Evolutionary conservation across 352 stramenopile genomes (phyloP).

Genomic region (Phytophthora citrophthora): DNA sequence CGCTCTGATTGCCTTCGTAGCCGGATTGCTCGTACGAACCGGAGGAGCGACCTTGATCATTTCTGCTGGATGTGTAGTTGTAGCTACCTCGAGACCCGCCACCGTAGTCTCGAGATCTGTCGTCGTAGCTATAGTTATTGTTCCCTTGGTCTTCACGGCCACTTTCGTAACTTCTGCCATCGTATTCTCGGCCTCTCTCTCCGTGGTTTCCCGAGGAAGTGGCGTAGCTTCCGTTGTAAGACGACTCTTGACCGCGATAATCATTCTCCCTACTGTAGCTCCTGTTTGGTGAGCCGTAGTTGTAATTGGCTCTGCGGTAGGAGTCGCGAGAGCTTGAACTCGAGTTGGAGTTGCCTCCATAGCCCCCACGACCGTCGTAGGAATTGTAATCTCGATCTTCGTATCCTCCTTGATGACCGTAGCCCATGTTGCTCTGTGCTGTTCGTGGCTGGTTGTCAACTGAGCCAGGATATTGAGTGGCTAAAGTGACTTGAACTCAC

Average conservation of each 20-base stretch:
- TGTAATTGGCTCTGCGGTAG: neutral
- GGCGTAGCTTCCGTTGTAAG: conserved; percentile 8
- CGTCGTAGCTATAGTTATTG: neutral
- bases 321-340: conserved; percentile 12
- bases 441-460: too few species aligned
- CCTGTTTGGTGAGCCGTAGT: neutral
- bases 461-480: too few species aligned
- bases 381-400: neutral
- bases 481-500: too few species aligned
- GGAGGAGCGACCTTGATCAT: conserved; percentile 6
- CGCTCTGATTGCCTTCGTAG: neutral
- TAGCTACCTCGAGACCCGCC: neutral
- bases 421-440: too few species aligned
- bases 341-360: neutral
- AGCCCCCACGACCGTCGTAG: neutral
- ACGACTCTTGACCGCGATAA: conserved; percentile 10
- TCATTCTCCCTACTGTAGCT: conserved; percentile 9
- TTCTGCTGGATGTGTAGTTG: conserved; percentile 9
- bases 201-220: neutral
- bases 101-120: conserved; percentile 1
- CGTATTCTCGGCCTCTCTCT: conserved; percentile 4
- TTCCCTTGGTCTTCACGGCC: neutral
- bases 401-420: neutral
- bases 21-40: neutral
- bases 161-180: neutral